Conservation (phyloP, 192 early-diverging fungal species). For the Backusella westeae region DNA sequence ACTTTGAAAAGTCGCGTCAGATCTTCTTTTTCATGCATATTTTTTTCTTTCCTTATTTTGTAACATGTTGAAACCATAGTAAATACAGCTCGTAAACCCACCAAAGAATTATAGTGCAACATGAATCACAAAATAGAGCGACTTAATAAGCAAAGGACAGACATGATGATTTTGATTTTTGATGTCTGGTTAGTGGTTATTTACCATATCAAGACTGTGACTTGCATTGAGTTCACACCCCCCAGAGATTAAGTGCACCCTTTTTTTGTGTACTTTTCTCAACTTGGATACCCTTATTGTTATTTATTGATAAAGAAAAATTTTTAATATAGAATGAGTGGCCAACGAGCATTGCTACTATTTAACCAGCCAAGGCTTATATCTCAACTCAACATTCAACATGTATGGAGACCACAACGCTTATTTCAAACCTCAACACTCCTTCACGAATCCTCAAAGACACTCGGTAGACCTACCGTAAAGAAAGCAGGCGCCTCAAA, state of each 20-base stretch:
- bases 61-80: background rate
- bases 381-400: background rate
- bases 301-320: background rate
- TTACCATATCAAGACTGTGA: background rate
- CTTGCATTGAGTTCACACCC: background rate
- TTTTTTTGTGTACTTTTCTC: background rate
- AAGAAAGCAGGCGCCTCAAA: background rate
- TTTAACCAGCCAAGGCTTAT: background rate
- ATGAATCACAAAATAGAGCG: too few species aligned
- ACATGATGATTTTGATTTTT: background rate
- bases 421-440: background rate
- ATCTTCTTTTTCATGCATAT: background rate
- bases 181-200: background rate
- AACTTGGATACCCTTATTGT: background rate
- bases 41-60: background rate
- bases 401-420: background rate
- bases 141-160: too few species aligned
- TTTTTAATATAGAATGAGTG: background rate
- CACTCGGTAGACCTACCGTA: background rate
- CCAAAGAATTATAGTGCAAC: too few species aligned
- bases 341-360: slow-evolving; percentile 11
- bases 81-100: background rate
- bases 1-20: background rate
- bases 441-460: background rate
- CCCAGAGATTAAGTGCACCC: background rate